A percentile compares a stretch with the other conserved stretches of the same genome.
phyloP scores from a whole-genome alignment of 495 filamentous ascomycete genomes.

The Darksidea phi region DNA sequence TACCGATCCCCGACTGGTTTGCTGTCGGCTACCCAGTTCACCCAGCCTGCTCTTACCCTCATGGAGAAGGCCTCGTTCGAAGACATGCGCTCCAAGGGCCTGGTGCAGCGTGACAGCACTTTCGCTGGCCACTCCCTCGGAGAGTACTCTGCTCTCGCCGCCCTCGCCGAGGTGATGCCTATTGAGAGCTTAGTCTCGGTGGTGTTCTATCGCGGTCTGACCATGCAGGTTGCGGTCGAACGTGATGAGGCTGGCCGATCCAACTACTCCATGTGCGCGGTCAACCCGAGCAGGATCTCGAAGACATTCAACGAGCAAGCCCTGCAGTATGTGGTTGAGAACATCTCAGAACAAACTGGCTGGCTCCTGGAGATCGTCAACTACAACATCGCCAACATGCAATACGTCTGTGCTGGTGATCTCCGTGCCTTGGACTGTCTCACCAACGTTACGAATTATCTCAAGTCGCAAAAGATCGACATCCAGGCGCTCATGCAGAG shows the following conservation, averaged over 20 bases:
- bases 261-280: conserved; percentile 98
- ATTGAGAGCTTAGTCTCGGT: conserved; percentile 98
- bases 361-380: conserved; percentile 99
- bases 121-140: conserved; percentile 98
- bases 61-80: conserved; percentile 99
- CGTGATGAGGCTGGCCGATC: conserved; percentile 88
- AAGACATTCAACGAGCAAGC: conserved; percentile 98
- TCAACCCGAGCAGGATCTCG: conserved; percentile 94
- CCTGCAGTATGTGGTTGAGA: conserved; percentile 90
- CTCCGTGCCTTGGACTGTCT: conserved; percentile 93
- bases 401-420: conserved; percentile 97
- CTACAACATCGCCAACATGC: conserved; percentile 97
- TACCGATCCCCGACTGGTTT: conserved; percentile 95
- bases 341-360: conserved; percentile 83
- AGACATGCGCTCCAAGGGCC: conserved; percentile 95
- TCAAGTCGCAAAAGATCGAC: conserved; percentile 94
- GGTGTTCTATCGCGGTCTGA: conserved; percentile 97
- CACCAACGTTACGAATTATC: conserved; percentile 85
- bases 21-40: conserved; percentile 97
- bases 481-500: conserved; percentile 87
- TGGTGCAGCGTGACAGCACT: conserved; percentile 92
- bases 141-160: conserved; percentile 96
- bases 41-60: conserved; percentile 91
- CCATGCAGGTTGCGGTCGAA: conserved; percentile 99
- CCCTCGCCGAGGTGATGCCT: conserved; percentile 96